Percentiles rank a stretch among this genome's conserved stretches.
phyloP scores from a whole-genome alignment of 139 green algal genomes.

The Chlamydomonas urium region DNA sequence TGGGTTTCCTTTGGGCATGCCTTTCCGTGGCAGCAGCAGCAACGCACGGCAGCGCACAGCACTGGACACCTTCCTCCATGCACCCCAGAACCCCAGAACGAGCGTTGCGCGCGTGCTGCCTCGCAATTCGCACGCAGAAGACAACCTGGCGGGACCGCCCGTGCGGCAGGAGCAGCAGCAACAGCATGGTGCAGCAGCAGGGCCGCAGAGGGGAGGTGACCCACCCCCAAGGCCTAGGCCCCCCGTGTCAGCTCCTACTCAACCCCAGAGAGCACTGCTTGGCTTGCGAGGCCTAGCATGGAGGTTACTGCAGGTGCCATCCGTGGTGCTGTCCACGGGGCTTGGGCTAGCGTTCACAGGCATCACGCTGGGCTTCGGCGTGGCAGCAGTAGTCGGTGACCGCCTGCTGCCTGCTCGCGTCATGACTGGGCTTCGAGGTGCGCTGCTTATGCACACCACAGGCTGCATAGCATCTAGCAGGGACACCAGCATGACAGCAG shows the following conservation, averaged over 20 bases:
- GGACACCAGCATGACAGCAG: no score
- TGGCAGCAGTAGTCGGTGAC: slow-evolving; percentile 30
- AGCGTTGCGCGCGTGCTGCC: no score
- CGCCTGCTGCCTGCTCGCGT: slow-evolving; percentile 42
- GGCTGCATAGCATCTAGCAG: neutral
- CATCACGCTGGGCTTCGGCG: neutral
- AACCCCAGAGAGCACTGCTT: neutral
- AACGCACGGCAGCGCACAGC: no score
- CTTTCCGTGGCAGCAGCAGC: no score
- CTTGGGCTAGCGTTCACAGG: slow-evolving; percentile 21
- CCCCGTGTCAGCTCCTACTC: neutral
- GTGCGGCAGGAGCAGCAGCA: no score
- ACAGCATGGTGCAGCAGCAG: no score
- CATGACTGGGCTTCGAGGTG: slow-evolving; percentile 23
- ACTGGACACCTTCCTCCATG: no score
- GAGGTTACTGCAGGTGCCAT: slow-evolving; percentile 16
- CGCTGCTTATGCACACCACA: neutral
- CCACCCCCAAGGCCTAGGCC: neutral
- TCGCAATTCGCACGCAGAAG: no score
- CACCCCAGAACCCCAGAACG: no score
- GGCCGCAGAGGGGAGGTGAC: no score
- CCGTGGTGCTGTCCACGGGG: slow-evolving; percentile 27
- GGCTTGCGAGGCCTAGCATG: neutral
- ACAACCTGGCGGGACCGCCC: no score
- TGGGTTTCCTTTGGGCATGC: no score